A percentile compares a stretch with the other conserved stretches of the same genome.
These are phyloP conservation scores for Corinectria fuckeliana DNA, from an alignment of 2,329 filamentous ascomycete genomes.

Conservation along the genomic window DNA sequence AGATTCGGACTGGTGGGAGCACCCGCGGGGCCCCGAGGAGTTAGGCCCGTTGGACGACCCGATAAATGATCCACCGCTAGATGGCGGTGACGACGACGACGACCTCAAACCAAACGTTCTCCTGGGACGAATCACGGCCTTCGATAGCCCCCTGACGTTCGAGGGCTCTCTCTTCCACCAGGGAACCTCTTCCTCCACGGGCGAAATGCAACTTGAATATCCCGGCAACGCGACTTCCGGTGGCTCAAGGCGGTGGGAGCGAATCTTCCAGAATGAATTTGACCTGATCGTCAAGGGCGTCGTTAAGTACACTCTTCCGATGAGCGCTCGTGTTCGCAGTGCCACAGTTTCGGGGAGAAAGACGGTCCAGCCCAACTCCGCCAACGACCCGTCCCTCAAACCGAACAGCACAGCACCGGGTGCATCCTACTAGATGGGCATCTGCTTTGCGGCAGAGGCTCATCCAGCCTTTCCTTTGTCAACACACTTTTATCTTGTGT, in stretches of 20 bases:
- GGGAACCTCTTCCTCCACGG: slow-evolving; percentile 73
- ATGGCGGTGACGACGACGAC: slow-evolving; percentile 70
- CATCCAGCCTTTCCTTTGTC: slow-evolving; percentile 37
- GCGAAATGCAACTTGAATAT: slow-evolving; percentile 79
- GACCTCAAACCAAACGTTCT: slow-evolving; percentile 78
- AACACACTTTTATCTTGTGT: slow-evolving; percentile 36
- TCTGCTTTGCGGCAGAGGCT: slow-evolving; percentile 18
- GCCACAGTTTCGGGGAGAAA: slow-evolving; percentile 66
- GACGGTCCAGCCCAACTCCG: slow-evolving; percentile 67
- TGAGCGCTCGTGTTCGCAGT: slow-evolving; percentile 66
- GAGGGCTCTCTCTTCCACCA: slow-evolving; percentile 88
- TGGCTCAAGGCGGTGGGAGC: slow-evolving; percentile 87
- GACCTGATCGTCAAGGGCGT: slow-evolving; percentile 92
- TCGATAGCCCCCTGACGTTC: slow-evolving; percentile 88
- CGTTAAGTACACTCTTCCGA: slow-evolving; percentile 77
- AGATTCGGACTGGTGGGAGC: slow-evolving; percentile 66
- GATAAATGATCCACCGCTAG: slow-evolving; percentile 49
- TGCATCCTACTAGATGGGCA: slow-evolving; percentile 26
- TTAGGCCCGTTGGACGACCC: slow-evolving; percentile 43
- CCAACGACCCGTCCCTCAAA: slow-evolving; percentile 66
- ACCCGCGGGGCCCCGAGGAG: slow-evolving; percentile 37
- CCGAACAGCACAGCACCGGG: slow-evolving; percentile 73
- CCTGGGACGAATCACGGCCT: slow-evolving; percentile 84
- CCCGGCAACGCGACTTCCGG: slow-evolving; percentile 91
- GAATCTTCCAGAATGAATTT: slow-evolving; percentile 89